Conservation (phyloP, 129 eudicot species). For the Ambrosia artemisiifolia region DNA sequence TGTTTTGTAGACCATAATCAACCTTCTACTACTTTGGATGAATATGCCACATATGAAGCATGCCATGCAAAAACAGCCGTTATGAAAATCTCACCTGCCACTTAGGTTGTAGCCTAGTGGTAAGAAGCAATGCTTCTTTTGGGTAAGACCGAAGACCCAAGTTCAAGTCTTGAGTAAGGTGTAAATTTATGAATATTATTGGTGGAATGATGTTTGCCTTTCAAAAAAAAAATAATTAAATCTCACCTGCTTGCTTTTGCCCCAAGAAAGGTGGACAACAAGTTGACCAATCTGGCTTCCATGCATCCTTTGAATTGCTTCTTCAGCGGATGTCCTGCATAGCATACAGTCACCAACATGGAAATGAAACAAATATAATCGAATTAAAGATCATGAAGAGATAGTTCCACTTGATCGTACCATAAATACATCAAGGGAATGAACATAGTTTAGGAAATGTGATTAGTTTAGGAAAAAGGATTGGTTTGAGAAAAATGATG, state of each 20-base stretch:
- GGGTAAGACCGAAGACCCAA: too few species aligned
- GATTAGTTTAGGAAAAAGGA: too few species aligned
- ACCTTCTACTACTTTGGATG: conserved; percentile 5
- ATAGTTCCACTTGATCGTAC: background rate
- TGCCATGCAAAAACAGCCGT: background rate
- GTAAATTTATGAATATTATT: too few species aligned
- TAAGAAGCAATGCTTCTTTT: too few species aligned
- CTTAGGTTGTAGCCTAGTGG: too few species aligned
- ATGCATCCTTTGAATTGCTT: conserved; percentile 92
- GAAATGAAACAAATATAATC: conserved; percentile 1
- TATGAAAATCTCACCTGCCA: too few species aligned
- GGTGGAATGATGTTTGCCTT: too few species aligned
- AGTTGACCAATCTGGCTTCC: conserved; percentile 85
- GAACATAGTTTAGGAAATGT: background rate
- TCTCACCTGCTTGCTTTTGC: conserved; percentile 73
- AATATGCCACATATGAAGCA: conserved; percentile 1
- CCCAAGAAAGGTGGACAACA: conserved; percentile 92
- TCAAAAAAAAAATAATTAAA: background rate
- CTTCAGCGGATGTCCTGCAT: conserved; percentile 86
- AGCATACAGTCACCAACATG: conserved; percentile 18
- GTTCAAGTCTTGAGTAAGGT: too few species aligned
- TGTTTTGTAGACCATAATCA: background rate
- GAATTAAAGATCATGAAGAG: background rate
- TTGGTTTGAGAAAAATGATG: background rate
- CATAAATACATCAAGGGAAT: background rate